Conservation (phyloP, 805 yeast species). For the Ogataea corticis region DNA sequence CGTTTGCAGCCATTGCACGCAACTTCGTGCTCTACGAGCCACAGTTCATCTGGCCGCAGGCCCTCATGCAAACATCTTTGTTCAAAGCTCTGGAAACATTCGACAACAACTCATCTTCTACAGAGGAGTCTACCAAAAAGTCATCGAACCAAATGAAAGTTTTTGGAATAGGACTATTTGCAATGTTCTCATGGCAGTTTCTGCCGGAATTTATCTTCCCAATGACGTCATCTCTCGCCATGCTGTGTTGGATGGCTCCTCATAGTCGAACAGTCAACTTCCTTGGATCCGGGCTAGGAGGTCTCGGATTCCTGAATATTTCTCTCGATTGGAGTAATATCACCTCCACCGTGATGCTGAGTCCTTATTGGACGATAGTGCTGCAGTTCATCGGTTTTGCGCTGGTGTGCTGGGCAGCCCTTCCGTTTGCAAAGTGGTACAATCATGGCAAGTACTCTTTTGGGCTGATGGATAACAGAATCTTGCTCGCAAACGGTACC, state of each 20-base stretch:
- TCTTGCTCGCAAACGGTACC: constrained; percentile 40
- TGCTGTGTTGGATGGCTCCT: constrained; percentile 52
- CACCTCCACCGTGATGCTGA: constrained; percentile 48
- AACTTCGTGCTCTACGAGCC: constrained; percentile 47
- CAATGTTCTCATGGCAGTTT: constrained; percentile 47
- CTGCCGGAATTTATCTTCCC: constrained; percentile 52
- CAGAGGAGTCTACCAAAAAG: not conserved
- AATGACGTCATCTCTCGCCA: constrained; percentile 47
- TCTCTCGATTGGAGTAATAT: constrained; percentile 56
- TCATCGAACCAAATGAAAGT: constrained; percentile 34
- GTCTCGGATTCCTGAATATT: constrained; percentile 49
- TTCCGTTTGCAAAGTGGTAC: constrained; percentile 49
- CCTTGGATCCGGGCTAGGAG: constrained; percentile 54
- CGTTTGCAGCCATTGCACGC: constrained; percentile 53
- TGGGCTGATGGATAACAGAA: constrained; percentile 50
- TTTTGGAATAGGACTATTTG: constrained; percentile 37
- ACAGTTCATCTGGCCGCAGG: constrained; percentile 50
- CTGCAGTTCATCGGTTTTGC: constrained; percentile 49
- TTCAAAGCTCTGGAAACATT: constrained; percentile 32
- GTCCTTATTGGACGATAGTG: constrained; percentile 54
- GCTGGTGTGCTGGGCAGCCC: constrained; percentile 47
- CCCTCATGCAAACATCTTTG: constrained; percentile 52
- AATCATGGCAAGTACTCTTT: constrained; percentile 30
- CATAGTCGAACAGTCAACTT: constrained; percentile 41
- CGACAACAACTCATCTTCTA: constrained; percentile 11